Base-by-base conservation (phyloP, 371 early-diverging fungal genomes). In the Lichtheimia corymbifera region DNA sequence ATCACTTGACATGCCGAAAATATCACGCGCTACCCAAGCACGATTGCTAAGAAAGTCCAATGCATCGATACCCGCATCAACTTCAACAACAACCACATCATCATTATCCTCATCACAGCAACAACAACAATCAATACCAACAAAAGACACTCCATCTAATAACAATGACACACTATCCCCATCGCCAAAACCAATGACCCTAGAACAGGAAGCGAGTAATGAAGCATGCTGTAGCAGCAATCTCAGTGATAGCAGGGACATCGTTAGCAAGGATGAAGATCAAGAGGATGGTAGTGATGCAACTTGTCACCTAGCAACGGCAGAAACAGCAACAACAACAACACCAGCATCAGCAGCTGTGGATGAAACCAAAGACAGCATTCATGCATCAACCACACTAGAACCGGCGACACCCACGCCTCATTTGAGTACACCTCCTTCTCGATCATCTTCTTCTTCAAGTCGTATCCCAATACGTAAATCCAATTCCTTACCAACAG, bases 391-490 rank as follows among this genome's bases (percentile, higher is more conserved):
- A 4, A 28, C 4, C 1, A 28, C 28, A 28, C 28, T 35, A 35
- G 35, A 35, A 9, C 35, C 35, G 17, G 47, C 47, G 5, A 22
- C 5, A 47, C 47, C 47, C 7, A 47, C 47, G 5, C 18, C 22
- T 11, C n/a, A 47, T 47, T 22, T 47, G 7, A 47, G 47, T 11
- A 42, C 45, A 15, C 57, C 15, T 25, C 57, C 57, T 5, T 45
- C 57, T 27, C 25, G 42, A 44, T 17, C 57, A 2, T 41, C 57
- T 45, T 56, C 45, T 22, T 43, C 45, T 22, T 43, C 57, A 27
- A 56, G 57, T 42, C 40, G 57, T 41, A 20, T 56, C n/a, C 57
- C 57, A n/a, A 28, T 56, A 20, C 57, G 43, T 11, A 43, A 25
- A 44, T 56, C 57, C 27, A 56, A 44, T 15, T 56, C 57, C 3